A percentile compares a stretch with the other conserved stretches of the same genome.
phyloP scores from a whole-genome alignment of 179 eudicot species.

The Spinacia oleracea region DNA sequence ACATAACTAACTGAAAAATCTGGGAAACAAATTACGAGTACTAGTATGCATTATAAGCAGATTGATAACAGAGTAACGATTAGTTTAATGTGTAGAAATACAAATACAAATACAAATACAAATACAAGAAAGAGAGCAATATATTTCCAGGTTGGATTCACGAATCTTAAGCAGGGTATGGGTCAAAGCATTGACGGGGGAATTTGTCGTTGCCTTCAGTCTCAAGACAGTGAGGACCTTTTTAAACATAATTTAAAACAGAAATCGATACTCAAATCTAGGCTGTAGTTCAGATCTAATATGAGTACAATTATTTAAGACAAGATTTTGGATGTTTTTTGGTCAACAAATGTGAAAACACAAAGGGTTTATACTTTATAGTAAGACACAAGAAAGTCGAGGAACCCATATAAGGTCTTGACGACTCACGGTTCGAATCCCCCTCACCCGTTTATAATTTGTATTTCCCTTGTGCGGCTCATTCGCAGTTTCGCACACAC shows the following conservation, averaged over 20 bases:
- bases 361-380: background rate
- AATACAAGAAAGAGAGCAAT: background rate
- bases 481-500: too few species aligned
- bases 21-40: too few species aligned
- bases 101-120: too few species aligned
- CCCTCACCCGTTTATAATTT: too few species aligned
- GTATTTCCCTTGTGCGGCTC: too few species aligned
- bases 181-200: background rate
- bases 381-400: background rate
- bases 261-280: background rate
- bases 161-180: background rate
- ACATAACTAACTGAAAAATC: too few species aligned
- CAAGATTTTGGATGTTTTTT: conserved; percentile 1
- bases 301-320: background rate
- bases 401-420: too few species aligned
- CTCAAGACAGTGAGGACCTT: background rate
- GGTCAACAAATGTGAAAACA: conserved; percentile 20
- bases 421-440: too few species aligned
- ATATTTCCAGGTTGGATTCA: background rate
- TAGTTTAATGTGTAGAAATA: too few species aligned
- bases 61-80: too few species aligned
- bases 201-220: background rate
- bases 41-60: too few species aligned
- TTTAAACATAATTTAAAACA: background rate
- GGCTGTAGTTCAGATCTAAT: conserved; percentile 5